These are phyloP conservation scores for Didymella segeticola DNA, from an alignment of 2,329 filamentous ascomycete genomes.

Conservation along the genomic window DNA sequence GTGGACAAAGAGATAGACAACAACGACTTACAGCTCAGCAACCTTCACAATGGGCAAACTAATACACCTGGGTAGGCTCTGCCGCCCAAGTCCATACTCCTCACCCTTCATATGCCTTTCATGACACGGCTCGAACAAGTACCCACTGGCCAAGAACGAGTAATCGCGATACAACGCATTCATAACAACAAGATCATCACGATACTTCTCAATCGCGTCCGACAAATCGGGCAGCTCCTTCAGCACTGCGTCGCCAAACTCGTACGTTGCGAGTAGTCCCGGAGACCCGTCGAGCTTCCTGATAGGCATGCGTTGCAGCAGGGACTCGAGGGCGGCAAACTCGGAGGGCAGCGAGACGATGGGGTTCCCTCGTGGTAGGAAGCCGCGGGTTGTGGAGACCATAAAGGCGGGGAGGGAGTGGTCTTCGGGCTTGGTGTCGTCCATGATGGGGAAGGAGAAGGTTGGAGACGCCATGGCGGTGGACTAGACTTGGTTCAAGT, in stretches of 20 bases:
- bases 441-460: slow-evolving; percentile 66
- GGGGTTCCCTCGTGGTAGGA: slow-evolving; percentile 68
- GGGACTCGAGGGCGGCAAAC: slow-evolving; percentile 74
- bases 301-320: slow-evolving; percentile 81
- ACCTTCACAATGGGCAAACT: slow-evolving; percentile 83
- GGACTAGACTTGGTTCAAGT: not conserved
- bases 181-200: slow-evolving; percentile 76
- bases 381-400: slow-evolving; percentile 77
- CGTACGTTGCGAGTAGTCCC: slow-evolving; percentile 76
- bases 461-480: slow-evolving; percentile 51
- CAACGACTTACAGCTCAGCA: slow-evolving; percentile 76
- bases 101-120: slow-evolving; percentile 71
- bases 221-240: slow-evolving; percentile 80
- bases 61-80: slow-evolving; percentile 75
- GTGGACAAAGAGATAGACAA: not conserved
- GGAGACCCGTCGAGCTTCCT: slow-evolving; percentile 74
- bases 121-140: slow-evolving; percentile 91
- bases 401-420: slow-evolving; percentile 75
- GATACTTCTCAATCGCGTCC: slow-evolving; percentile 71
- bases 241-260: slow-evolving; percentile 77
- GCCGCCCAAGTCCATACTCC: slow-evolving; percentile 78
- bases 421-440: slow-evolving; percentile 68
- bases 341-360: slow-evolving; percentile 68
- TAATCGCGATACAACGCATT: slow-evolving; percentile 92
- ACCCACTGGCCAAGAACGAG: slow-evolving; percentile 86